Evolutionary conservation across 306 rosid genomes (phyloP), one percentile per base, ranked within the genome.

Genomic region (Trifolium repens): DNA sequence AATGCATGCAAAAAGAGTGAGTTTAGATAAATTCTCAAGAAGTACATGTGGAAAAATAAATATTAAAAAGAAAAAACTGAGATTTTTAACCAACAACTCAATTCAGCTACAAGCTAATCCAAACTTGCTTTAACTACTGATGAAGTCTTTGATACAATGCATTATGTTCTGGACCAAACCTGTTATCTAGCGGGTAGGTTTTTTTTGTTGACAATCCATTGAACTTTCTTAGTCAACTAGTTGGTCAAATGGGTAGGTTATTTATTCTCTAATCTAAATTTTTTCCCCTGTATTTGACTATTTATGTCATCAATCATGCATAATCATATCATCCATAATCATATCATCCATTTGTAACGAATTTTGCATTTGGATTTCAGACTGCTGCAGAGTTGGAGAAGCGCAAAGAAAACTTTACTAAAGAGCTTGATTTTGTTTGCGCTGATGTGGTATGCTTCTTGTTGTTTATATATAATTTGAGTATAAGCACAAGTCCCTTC

Each of bases 351-450:
- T 30, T 37, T 58, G 19, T 71, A 52, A 72, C 22, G 39, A 72
- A 44, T 11, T 2, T 69, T 24, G 4, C 5, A 8, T 53, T 62
- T 67, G 47, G 62, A 58, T 86, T 84, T 85, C 85, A 94, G 98
- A 91, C 97, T 75, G 96, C 98, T 55, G 98, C 98, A 4, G 98
- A 94, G 82, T 90, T 91, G 84, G 91, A 91, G 79, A 85, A 87
- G 54, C 96, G 98, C 17, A 85, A 86, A 82, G 96, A 94, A 60
- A 94, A 94, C 49, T 94, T 94, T 72, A 80, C 88, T 37, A 87
- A 94, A 67, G 98, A 94, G 88, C 91, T 94, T 39, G 98, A 94
- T 83, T 84, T 94, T 79, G 98, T 94, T 69, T 85, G 88, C 72
- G 98, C 98, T 15, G 97, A 94, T 78, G 98, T 94, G 96, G 98